Percentiles rank a stretch among this genome's conserved stretches.
Conservation (phyloP, 805 yeast species). For the Saccharomycopsis fermentans region DNA sequence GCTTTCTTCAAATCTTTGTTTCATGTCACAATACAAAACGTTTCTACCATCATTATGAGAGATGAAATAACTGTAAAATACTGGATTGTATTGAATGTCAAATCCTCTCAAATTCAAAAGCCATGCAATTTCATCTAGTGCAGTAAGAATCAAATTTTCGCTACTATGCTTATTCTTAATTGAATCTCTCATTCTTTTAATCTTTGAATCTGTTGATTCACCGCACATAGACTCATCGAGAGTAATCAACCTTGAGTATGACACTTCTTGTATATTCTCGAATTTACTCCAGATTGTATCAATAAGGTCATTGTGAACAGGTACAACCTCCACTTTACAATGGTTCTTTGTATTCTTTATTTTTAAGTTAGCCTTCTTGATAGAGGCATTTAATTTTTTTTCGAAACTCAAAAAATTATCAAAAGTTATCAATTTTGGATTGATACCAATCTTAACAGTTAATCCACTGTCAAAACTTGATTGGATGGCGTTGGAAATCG, state of each 20-base stretch:
- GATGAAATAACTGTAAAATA: slow-evolving; percentile 61
- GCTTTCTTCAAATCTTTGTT: neutral
- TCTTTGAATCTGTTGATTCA: slow-evolving; percentile 47
- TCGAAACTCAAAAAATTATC: slow-evolving; percentile 26
- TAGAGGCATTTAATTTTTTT: slow-evolving; percentile 22
- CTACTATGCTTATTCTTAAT: slow-evolving; percentile 28
- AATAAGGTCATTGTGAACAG: slow-evolving; percentile 54
- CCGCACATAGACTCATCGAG: slow-evolving; percentile 56
- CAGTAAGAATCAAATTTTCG: slow-evolving; percentile 46
- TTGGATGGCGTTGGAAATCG: slow-evolving; percentile 42
- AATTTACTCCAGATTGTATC: slow-evolving; percentile 64
- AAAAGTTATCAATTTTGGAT: slow-evolving; percentile 62
- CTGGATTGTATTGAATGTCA: slow-evolving; percentile 81
- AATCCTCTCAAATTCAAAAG: slow-evolving; percentile 72
- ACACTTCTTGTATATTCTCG: slow-evolving; percentile 54
- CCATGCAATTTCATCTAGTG: slow-evolving; percentile 90
- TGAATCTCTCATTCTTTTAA: slow-evolving; percentile 33
- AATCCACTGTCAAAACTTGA: slow-evolving; percentile 33
- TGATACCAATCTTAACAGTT: slow-evolving; percentile 61
- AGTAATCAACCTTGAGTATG: slow-evolving; percentile 38
- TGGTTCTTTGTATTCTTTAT: slow-evolving; percentile 17
- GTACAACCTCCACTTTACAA: slow-evolving; percentile 36
- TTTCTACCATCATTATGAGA: slow-evolving; percentile 18
- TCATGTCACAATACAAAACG: slow-evolving; percentile 11
- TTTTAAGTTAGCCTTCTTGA: slow-evolving; percentile 14